Conservation (phyloP, 805 yeast species). For the Isabelozyma rhagii region DNA sequence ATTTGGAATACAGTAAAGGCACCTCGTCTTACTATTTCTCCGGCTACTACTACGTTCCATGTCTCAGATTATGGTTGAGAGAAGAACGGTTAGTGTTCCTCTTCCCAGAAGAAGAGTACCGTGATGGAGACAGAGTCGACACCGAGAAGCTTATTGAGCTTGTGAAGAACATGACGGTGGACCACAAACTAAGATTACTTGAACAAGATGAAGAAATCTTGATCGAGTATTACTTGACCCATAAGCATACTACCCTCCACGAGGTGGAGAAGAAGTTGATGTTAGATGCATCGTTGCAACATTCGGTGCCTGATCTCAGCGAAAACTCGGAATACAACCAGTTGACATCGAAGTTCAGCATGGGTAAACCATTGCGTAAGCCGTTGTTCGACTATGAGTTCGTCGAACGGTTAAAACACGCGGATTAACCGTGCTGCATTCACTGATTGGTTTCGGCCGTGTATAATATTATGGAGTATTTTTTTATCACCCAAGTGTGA, state of each 20-base stretch:
- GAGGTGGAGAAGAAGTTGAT: conserved; percentile 18
- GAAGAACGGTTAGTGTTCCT: conserved; percentile 8
- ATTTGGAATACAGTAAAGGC: conserved; percentile 22
- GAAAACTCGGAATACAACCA: conserved; percentile 20
- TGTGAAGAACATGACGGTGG: conserved; percentile 11
- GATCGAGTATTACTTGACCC: conserved; percentile 25
- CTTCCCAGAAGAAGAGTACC: conserved; percentile 10
- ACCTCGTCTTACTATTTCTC: conserved; percentile 16
- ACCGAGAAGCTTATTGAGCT: conserved; percentile 9
- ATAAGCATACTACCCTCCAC: conserved; percentile 20
- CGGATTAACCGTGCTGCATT: conserved; percentile 1
- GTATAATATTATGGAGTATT: too few species aligned
- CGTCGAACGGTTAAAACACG: conserved; percentile 15
- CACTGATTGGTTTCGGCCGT: too few species aligned
- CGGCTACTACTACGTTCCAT: conserved; percentile 23
- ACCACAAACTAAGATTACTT: conserved; percentile 19
- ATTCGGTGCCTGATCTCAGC: conserved; percentile 11
- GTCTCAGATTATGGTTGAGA: conserved; percentile 20
- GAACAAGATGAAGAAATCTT: conserved; percentile 17
- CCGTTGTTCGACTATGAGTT: conserved; percentile 23
- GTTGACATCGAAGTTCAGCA: conserved; percentile 20
- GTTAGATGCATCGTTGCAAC: conserved; percentile 18
- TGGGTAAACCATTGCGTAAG: conserved; percentile 23
- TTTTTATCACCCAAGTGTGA: too few species aligned
- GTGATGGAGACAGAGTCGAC: conserved; percentile 8